These are phyloP conservation scores for Pythium brassicae DNA, from an alignment of 352 stramenopile genomes.

Conservation along the genomic window DNA sequence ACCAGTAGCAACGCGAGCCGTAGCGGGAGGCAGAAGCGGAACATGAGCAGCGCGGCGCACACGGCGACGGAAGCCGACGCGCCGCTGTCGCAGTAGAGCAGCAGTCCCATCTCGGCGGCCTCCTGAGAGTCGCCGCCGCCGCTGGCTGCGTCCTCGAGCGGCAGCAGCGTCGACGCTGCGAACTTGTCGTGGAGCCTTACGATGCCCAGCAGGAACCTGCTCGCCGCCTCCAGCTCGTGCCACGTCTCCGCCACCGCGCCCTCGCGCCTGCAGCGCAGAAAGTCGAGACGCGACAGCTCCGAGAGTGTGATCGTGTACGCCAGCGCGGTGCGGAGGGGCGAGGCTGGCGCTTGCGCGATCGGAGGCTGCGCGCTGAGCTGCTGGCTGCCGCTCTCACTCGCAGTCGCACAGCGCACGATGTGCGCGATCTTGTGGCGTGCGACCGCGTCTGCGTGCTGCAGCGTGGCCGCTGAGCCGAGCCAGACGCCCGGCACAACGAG, in stretches of 20 bases:
- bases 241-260: background rate
- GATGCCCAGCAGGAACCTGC: constrained; percentile 6
- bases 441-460: constrained; percentile 13
- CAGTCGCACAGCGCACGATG: constrained; percentile 10
- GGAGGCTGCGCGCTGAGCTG: background rate
- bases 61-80: constrained; percentile 22
- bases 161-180: background rate
- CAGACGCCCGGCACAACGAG: constrained; percentile 28
- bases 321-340: constrained; percentile 3
- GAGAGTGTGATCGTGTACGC: constrained; percentile 12
- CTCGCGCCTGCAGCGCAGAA: background rate
- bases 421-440: constrained; percentile 14
- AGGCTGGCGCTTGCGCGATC: constrained; percentile 1
- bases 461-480: constrained; percentile 26
- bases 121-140: background rate
- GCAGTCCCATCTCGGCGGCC: background rate
- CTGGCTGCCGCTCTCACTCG: constrained; percentile 1
- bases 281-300: constrained; percentile 3
- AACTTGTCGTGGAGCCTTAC: constrained; percentile 6
- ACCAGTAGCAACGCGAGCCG: constrained; percentile 12
- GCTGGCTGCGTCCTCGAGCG: background rate
- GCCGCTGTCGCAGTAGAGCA: constrained; percentile 34
- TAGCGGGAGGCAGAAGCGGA: constrained; percentile 23
- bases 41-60: constrained; percentile 32
- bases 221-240: constrained; percentile 7